Percentiles rank a stretch among this genome's conserved stretches.
phyloP scores from a whole-genome alignment of 306 rosid species.

The Casuarina cunninghamiana region DNA sequence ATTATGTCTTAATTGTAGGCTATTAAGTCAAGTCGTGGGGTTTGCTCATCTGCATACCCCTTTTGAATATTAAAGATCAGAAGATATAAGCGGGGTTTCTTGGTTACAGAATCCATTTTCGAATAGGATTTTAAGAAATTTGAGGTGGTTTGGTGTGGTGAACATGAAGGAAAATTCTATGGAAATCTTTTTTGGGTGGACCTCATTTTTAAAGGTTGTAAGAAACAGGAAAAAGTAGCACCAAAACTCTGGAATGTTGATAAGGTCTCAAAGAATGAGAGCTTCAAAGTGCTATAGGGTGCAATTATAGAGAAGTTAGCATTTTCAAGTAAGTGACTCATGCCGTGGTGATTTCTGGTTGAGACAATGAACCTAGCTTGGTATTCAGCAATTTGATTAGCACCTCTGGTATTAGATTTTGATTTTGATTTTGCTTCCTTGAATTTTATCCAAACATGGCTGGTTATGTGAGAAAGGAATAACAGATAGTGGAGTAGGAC shows the following conservation, averaged over 20 bases:
- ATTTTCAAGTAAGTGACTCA: too few relatives aligned
- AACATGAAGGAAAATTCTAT: neutral
- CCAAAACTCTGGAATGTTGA: neutral
- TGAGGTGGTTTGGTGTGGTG: neutral
- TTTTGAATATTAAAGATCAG: neutral
- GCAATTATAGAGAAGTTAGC: neutral
- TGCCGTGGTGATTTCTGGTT: neutral
- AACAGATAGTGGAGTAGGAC: neutral
- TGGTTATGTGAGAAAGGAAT: neutral
- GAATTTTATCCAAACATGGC: neutral
- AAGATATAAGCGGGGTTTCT: neutral
- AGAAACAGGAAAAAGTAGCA: neutral
- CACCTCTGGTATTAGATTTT: neutral
- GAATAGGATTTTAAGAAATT: neutral
- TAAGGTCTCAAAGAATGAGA: neutral
- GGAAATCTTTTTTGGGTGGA: neutral
- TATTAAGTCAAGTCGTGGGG: neutral
- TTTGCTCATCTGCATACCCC: constrained; percentile 1
- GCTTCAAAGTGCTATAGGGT: neutral
- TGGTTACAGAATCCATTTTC: neutral
- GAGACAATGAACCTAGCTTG: neutral
- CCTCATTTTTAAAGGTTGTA: neutral
- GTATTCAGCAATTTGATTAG: neutral
- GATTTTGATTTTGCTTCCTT: neutral
- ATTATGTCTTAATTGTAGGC: neutral